Percentiles rank a stretch among this genome's conserved stretches.
Evolutionary conservation across 306 rosid species (phyloP).

Genomic region (Luffa acutangula): DNA sequence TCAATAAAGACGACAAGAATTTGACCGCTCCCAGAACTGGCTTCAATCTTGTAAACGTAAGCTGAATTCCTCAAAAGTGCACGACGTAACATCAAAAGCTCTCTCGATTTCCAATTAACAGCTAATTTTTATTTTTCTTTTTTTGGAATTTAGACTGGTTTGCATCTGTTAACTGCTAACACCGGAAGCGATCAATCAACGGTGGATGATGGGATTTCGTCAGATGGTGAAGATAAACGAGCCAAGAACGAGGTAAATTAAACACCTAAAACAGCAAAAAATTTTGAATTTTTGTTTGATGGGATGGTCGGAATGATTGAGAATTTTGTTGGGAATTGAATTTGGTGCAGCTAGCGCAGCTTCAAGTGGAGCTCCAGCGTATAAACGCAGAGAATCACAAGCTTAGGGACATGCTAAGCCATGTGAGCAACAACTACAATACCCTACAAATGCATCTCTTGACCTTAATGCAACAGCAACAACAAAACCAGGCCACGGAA

Average conservation of each 20-base stretch:
- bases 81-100: no score
- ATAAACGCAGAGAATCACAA: conserved; percentile 69
- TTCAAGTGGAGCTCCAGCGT: conserved; percentile 65
- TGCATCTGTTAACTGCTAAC: conserved; percentile 73
- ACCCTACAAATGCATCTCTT: conserved; percentile 66
- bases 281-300: not conserved
- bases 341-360: conserved; percentile 41
- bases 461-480: conserved; percentile 43
- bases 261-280: not conserved
- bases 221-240: conserved; percentile 50
- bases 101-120: not conserved
- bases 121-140: not conserved
- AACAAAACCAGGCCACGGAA: conserved; percentile 23
- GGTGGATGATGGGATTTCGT: conserved; percentile 73
- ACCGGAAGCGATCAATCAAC: conserved; percentile 82
- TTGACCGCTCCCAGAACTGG: not conserved
- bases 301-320: not conserved
- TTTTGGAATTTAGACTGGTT: conserved; percentile 45
- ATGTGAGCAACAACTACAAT: conserved; percentile 57
- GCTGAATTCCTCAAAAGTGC: conserved; percentile 8
- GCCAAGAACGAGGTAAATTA: conserved; percentile 56
- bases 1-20: conserved; percentile 7
- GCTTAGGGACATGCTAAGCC: conserved; percentile 69
- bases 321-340: not conserved
- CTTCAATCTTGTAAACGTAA: conserved; percentile 22